A percentile compares a stretch with the other conserved stretches of the same genome.
Evolutionary conservation across 805 yeast species (phyloP).

Genomic region (Yamadazyma ubonensis): DNA sequence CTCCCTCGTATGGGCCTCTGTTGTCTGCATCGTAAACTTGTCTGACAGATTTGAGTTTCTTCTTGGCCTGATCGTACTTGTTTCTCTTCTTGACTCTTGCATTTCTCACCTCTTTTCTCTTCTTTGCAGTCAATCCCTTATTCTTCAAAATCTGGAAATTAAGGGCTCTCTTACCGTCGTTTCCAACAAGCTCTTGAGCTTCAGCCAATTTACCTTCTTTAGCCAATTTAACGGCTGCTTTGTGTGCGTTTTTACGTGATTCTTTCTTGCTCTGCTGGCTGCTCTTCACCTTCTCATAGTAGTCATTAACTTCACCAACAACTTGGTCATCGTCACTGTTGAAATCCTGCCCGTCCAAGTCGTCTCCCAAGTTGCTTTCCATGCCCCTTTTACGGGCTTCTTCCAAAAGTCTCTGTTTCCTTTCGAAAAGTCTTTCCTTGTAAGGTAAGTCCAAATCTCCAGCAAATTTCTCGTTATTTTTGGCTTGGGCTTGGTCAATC

Average conservation of each 20-base stretch:
- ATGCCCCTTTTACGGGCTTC: constrained; percentile 80
- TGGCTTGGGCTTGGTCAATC: constrained; percentile 79
- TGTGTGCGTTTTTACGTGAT: constrained; percentile 62
- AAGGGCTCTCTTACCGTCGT: constrained; percentile 89
- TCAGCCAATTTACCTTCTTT: constrained; percentile 82
- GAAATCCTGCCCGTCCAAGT: constrained; percentile 51
- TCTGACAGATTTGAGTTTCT: constrained; percentile 87
- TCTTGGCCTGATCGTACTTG: constrained; percentile 92
- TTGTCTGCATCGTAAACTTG: constrained; percentile 81
- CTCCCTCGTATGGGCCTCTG: constrained; percentile 79
- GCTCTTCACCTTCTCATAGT: constrained; percentile 56
- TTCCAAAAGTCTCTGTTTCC: constrained; percentile 82
- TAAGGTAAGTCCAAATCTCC: constrained; percentile 95
- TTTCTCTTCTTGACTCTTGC: constrained; percentile 98
- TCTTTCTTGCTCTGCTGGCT: constrained; percentile 49
- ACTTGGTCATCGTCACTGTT: constrained; percentile 43
- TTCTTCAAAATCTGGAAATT: constrained; percentile 94
- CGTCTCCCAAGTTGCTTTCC: constrained; percentile 50
- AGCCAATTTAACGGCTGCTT: constrained; percentile 71
- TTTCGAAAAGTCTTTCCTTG: constrained; percentile 83
- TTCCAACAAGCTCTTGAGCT: constrained; percentile 62
- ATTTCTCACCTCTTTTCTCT: constrained; percentile 92
- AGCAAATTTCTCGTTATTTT: constrained; percentile 44
- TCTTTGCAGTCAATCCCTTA: constrained; percentile 90
- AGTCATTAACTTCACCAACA: constrained; percentile 49